Evolutionary conservation across 768 basidiomycete species (phyloP).

Genomic region (Xanthoconium purpureum): DNA sequence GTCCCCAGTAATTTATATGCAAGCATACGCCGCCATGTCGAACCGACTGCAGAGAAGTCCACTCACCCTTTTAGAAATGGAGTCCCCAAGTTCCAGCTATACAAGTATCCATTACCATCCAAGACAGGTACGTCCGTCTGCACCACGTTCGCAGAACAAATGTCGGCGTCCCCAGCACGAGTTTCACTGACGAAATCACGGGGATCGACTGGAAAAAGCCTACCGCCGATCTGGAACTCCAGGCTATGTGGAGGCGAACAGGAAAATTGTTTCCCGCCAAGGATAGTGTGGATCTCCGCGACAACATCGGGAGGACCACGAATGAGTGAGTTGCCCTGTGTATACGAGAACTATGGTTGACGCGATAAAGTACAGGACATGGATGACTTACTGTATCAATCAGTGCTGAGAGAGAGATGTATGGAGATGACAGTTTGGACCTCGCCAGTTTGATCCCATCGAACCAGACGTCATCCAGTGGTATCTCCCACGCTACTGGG

Average conservation of each 20-base stretch:
- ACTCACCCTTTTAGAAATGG: constrained; percentile 74
- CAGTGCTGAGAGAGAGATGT: constrained; percentile 58
- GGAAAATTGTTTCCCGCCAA: constrained; percentile 49
- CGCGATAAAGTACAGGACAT: neutral
- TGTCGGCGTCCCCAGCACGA: constrained; percentile 34
- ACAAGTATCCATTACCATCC: constrained; percentile 54
- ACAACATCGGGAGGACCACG: constrained; percentile 72
- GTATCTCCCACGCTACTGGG: constrained; percentile 70
- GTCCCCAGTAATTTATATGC: neutral
- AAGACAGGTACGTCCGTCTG: constrained; percentile 58
- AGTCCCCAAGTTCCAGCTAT: constrained; percentile 75
- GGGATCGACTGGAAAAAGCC: constrained; percentile 69
- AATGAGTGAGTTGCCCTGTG: constrained; percentile 71
- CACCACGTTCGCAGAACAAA: constrained; percentile 55
- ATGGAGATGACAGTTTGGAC: constrained; percentile 47
- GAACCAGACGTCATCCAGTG: constrained; percentile 67
- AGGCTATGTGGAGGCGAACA: constrained; percentile 63
- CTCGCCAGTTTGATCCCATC: constrained; percentile 60
- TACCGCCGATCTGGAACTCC: constrained; percentile 65
- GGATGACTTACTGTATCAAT: constrained; percentile 58
- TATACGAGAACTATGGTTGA: neutral
- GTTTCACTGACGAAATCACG: constrained; percentile 60
- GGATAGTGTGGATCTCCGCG: constrained; percentile 37
- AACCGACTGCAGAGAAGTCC: neutral
- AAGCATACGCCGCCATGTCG: neutral